Evolutionary conservation across 2,329 filamentous ascomycete species (phyloP), one percentile per base, ranked within the genome.

Genomic region (Malbranchea cinnamomea): DNA sequence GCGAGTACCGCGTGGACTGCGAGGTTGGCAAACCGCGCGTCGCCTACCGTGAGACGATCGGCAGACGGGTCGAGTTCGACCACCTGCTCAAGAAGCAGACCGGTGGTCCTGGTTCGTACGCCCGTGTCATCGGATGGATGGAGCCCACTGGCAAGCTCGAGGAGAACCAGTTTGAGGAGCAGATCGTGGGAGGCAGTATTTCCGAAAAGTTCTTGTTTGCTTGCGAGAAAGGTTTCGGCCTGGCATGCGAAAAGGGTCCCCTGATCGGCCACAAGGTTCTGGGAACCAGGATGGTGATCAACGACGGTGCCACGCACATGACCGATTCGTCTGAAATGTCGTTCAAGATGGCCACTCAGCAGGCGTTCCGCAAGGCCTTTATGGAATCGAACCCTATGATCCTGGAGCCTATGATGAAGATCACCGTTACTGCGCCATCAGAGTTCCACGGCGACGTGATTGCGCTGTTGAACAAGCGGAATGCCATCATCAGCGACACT

Each of bases 401-500:
- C 6, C 72, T 98, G 20, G 89, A 98, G 59, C 89, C 89, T 4
- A 62, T 98, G 32, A 98, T 98, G 89, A 95, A 94, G 69, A 94
- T 84, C 1, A 85, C 84, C 37, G 84, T 98, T 47, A 93, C 84
- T 18, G 85, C 89, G 1, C 89, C 89, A 26, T 83, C 80, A 48
- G 89, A 98, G 65, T 98, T 95, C 67, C 89, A 98, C 60, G 89
- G 89, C 50, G 85, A 83, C 52, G 79, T 98, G 41, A 81, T 95
- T 33, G 85, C 84, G 47, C 62, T 98, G 28, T 68, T 98, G 62
- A 98, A 95, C 65, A 98, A 98, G 73, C 76, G 89, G 40, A 89
- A 84, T 48, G 84, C 87, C 20, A 79, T 83, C 29, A 95, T 98
- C 47, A 79, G 84, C 52, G 89, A 98, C 49, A 94, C 85, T 4